Evolutionary conservation across 441 rosid species (phyloP).

Genomic region (Isatis lusitanica): DNA sequence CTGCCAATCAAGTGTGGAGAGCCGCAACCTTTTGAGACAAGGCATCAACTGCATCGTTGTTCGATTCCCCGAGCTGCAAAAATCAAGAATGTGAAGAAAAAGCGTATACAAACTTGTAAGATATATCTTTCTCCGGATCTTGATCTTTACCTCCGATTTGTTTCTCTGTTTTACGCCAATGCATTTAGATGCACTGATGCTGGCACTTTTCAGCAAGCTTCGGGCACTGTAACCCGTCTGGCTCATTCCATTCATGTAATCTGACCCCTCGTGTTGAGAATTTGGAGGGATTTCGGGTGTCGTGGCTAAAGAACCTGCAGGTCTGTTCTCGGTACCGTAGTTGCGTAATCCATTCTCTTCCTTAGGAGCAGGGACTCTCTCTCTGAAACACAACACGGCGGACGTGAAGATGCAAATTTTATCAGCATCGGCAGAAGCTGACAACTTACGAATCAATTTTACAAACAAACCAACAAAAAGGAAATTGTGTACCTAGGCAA

Average conservation of each 20-base stretch:
- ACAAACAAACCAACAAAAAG: neutral
- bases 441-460: neutral
- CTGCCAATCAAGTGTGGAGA: constrained; percentile 40
- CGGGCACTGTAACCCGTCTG: constrained; percentile 48
- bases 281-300: constrained; percentile 51
- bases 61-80: constrained; percentile 49
- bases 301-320: constrained; percentile 48
- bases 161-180: constrained; percentile 49
- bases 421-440: neutral
- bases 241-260: constrained; percentile 39
- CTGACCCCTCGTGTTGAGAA: constrained; percentile 39
- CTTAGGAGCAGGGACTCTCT: constrained; percentile 59
- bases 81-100: constrained; percentile 11
- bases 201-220: constrained; percentile 72
- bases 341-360: constrained; percentile 44
- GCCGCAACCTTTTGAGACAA: constrained; percentile 57
- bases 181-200: constrained; percentile 84
- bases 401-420: neutral
- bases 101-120: neutral
- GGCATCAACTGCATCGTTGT: constrained; percentile 53
- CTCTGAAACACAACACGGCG: constrained; percentile 43
- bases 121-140: neutral
- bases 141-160: constrained; percentile 52
- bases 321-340: constrained; percentile 41
- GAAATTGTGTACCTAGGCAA: constrained; percentile 69